phyloP scores from a whole-genome alignment of 1,284 basidiomycete genomes.

The Leccinum laetum region DNA sequence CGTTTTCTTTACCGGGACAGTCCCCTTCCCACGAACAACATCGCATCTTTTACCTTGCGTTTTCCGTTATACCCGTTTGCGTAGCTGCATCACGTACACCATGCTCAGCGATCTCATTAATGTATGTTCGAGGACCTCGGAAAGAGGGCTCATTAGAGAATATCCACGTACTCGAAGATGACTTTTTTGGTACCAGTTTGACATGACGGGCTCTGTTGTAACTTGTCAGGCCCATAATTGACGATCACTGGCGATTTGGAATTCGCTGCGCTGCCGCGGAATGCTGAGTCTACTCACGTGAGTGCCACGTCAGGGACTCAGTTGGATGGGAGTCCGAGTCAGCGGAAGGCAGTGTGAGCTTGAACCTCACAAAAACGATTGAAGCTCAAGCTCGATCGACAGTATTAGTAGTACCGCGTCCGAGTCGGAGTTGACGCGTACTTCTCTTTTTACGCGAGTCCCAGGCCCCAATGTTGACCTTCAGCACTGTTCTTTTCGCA shows the following conservation, averaged over 20 bases:
- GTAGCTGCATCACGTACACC: conserved; percentile 31
- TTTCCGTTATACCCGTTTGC: conserved; percentile 31
- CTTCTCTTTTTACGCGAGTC: neutral
- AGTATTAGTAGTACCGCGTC: too few relatives aligned
- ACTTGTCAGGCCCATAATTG: neutral
- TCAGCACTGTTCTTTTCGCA: neutral
- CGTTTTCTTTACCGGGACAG: conserved; percentile 6
- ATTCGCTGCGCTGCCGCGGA: neutral
- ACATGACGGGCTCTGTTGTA: neutral
- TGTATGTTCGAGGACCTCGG: conserved; percentile 24
- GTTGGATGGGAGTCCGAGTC: neutral
- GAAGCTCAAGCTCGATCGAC: neutral
- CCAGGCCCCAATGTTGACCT: too few relatives aligned
- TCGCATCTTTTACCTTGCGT: conserved; percentile 16
- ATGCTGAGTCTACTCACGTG: neutral
- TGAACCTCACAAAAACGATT: neutral
- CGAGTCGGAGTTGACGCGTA: neutral
- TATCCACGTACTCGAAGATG: conserved; percentile 3
- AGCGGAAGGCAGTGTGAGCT: neutral
- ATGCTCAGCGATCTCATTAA: conserved; percentile 31
- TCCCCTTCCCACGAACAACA: conserved; percentile 12
- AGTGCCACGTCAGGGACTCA: neutral
- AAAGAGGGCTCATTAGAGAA: conserved; percentile 14
- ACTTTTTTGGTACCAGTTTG: neutral
- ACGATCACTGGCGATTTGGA: neutral